A percentile compares a stretch with the other conserved stretches of the same genome.
phyloP scores from a whole-genome alignment of 139 green algal genomes.

The Tetradesmus obliquus region DNA sequence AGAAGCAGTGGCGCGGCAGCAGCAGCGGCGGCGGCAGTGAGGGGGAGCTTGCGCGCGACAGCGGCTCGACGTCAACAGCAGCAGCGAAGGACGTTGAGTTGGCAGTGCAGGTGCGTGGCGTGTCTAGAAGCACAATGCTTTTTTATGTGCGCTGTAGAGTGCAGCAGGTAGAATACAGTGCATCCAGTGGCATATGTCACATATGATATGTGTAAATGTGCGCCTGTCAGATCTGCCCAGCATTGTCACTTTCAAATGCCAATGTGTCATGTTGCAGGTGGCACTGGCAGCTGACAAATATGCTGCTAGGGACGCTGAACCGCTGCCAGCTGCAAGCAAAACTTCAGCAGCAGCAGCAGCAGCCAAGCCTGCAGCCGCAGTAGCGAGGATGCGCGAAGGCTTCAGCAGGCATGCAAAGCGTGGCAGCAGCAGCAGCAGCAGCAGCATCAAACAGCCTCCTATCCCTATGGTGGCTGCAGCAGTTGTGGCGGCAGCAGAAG shows the following conservation, averaged over 20 bases:
- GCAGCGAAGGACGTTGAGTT: background rate
- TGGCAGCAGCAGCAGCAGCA: background rate
- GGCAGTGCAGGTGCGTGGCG: background rate
- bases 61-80: background rate
- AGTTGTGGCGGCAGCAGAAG: constrained; percentile 18
- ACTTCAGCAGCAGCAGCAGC: background rate
- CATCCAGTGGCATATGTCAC: too few relatives aligned
- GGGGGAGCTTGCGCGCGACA: background rate
- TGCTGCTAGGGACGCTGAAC: background rate
- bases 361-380: constrained; percentile 8
- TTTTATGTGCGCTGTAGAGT: too few relatives aligned
- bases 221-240: too few relatives aligned
- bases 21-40: background rate
- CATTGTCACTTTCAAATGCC: too few relatives aligned
- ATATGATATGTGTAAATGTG: too few relatives aligned
- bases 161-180: too few relatives aligned
- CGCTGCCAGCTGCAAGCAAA: background rate
- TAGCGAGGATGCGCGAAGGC: background rate
- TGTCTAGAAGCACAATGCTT: background rate
- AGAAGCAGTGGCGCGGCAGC: background rate
- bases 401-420: background rate
- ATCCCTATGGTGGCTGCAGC: constrained; percentile 6
- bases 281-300: background rate
- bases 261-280: too few relatives aligned
- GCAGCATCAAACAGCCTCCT: background rate